A percentile compares a stretch with the other conserved stretches of the same genome.
Evolutionary conservation across 1,284 basidiomycete genomes (phyloP).

Genomic region (Kwoniella shivajii): DNA sequence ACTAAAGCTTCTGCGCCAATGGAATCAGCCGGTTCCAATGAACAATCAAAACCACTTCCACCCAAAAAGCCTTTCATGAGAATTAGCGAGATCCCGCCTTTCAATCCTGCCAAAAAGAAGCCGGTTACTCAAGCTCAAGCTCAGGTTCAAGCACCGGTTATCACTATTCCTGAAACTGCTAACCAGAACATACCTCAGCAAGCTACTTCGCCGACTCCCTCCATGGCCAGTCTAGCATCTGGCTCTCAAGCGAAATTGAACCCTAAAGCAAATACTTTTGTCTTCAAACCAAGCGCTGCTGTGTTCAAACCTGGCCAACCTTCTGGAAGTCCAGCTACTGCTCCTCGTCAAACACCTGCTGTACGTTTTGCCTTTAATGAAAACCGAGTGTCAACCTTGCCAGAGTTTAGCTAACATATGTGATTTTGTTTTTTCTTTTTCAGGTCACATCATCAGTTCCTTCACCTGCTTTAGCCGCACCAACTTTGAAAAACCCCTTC

Average conservation of each 20-base stretch:
- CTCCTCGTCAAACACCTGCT: conserved; percentile 14
- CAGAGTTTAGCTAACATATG: no score
- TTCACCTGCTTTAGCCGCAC: conserved; percentile 51
- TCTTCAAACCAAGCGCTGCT: conserved; percentile 65
- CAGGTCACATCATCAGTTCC: conserved; percentile 26
- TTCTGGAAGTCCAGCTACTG: conserved; percentile 31
- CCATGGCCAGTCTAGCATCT: conserved; percentile 36
- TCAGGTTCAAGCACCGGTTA: conserved; percentile 20
- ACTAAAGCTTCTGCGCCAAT: conserved; percentile 17
- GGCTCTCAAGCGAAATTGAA: conserved; percentile 63
- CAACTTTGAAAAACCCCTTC: conserved; percentile 69
- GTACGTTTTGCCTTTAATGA: no score
- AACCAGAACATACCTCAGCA: conserved; percentile 32
- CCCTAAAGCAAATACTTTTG: conserved; percentile 67
- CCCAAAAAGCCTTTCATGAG: conserved; percentile 56
- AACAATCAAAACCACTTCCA: conserved; percentile 15
- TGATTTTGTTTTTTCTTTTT: background rate
- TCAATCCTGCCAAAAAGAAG: conserved; percentile 66
- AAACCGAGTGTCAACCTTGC: no score
- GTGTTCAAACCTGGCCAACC: conserved; percentile 55
- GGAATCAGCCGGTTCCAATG: conserved; percentile 15
- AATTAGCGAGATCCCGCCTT: conserved; percentile 89
- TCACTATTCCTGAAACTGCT: conserved; percentile 45
- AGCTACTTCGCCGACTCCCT: conserved; percentile 57
- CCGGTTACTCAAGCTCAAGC: conserved; percentile 13